Evolutionary conservation across 305 asterid genomes (phyloP).

Genomic region (Striga hermonthica): DNA sequence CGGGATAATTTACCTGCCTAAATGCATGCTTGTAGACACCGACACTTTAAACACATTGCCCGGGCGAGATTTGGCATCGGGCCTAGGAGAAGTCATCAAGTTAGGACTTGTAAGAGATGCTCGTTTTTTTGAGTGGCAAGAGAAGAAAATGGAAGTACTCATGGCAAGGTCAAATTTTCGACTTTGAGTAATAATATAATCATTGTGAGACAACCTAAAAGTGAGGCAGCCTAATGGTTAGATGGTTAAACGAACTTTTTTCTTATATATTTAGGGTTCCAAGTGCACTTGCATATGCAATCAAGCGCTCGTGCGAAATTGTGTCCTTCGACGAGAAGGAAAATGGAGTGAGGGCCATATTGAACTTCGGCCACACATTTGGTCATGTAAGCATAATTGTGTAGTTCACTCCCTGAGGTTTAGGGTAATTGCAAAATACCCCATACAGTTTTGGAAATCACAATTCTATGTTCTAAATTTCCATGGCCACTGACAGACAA

Average conservation of each 20-base stretch:
- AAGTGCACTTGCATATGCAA: constrained; percentile 75
- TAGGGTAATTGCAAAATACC: no score
- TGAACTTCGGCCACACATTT: constrained; percentile 84
- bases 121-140: constrained; percentile 94
- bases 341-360: constrained; percentile 86
- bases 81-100: constrained; percentile 89
- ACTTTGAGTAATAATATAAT: constrained; percentile 12
- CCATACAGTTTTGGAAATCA: no score
- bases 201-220: no score
- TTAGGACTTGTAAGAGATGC: constrained; percentile 91
- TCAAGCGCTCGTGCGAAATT: constrained; percentile 94
- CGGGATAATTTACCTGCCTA: constrained; percentile 96
- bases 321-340: constrained; percentile 95
- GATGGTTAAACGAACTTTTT: no score
- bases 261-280: constrained; percentile 52
- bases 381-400: constrained; percentile 66
- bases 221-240: no score
- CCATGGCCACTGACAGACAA: no score
- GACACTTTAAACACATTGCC: constrained; percentile 88
- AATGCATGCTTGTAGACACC: constrained; percentile 87
- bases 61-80: constrained; percentile 90
- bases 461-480: no score
- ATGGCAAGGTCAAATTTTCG: constrained; percentile 56
- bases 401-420: no score
- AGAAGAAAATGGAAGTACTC: constrained; percentile 70